Evolutionary conservation across 805 yeast genomes (phyloP).

Genomic region (Candida koratica): DNA sequence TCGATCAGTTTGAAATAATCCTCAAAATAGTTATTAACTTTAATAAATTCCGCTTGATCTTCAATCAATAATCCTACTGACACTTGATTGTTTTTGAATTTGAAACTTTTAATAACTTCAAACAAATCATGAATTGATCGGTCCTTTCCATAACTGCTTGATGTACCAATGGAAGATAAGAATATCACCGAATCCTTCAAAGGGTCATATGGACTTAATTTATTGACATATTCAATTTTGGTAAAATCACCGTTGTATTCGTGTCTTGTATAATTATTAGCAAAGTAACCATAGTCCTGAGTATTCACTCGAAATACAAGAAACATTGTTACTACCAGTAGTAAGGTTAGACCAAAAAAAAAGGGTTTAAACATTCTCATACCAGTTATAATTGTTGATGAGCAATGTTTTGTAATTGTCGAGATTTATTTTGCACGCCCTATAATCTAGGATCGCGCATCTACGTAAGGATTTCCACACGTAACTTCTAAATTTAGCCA

Average conservation of each 20-base stretch:
- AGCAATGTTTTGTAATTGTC: too few species aligned
- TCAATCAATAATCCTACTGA: slow-evolving; percentile 29
- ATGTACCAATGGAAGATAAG: slow-evolving; percentile 25
- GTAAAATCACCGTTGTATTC: slow-evolving; percentile 2
- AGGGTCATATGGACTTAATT: slow-evolving; percentile 6
- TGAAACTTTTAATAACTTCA: slow-evolving; percentile 22
- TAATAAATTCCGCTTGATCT: slow-evolving; percentile 23
- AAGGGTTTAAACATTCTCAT: slow-evolving; percentile 2
- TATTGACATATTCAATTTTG: slow-evolving; percentile 11
- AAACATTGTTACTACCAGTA: slow-evolving; percentile 1
- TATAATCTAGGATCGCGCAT: too few species aligned
- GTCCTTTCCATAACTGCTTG: slow-evolving; percentile 33
- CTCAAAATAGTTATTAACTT: slow-evolving; percentile 19
- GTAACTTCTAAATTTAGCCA: too few species aligned
- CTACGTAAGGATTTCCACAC: too few species aligned
- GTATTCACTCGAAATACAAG: not conserved
- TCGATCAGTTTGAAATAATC: slow-evolving; percentile 8
- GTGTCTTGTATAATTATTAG: not conserved
- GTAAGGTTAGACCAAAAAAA: not conserved
- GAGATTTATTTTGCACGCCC: too few species aligned
- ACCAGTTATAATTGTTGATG: not conserved
- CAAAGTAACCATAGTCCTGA: not conserved
- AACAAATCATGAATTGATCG: slow-evolving; percentile 32
- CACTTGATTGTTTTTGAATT: slow-evolving; percentile 13
- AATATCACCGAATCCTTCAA: slow-evolving; percentile 16